phyloP scores from a whole-genome alignment of 495 filamentous ascomycete genomes.

The Geoglossum glabrum region DNA sequence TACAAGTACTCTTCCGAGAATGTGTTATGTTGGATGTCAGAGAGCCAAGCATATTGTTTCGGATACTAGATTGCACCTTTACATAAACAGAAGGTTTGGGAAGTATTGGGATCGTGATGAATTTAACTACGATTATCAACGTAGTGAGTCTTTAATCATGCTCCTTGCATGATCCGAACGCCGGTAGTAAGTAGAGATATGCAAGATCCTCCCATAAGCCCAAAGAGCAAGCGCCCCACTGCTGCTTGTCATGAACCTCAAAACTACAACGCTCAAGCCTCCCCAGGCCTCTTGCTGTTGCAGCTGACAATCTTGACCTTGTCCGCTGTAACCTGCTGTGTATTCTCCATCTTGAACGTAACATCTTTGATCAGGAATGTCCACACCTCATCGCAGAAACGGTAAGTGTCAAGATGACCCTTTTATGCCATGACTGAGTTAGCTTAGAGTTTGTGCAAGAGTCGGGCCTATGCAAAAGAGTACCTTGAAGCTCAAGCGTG shows the following conservation, averaged over 20 bases:
- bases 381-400: constrained; percentile 99
- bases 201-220: not conserved
- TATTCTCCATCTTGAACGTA: constrained; percentile 86
- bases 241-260: not conserved
- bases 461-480: constrained; percentile 6
- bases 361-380: constrained; percentile 98
- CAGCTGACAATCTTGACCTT: constrained; percentile 97
- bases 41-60: not conserved
- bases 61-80: not conserved
- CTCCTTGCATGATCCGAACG: not conserved
- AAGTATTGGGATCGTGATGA: not conserved
- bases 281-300: constrained; percentile 67
- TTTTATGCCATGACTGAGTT: constrained; percentile 17
- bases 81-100: not conserved
- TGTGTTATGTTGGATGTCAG: not conserved
- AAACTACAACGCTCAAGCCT: constrained; percentile 13
- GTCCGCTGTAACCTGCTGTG: constrained; percentile 42
- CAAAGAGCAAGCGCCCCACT: not conserved
- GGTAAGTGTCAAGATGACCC: constrained; percentile 97
- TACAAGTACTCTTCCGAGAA: too few relatives aligned
- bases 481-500: constrained; percentile 91
- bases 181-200: not conserved
- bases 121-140: not conserved
- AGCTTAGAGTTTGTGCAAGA: not conserved
- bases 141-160: not conserved